Base-by-base conservation (phyloP, 2,329 filamentous ascomycete genomes). In the Diaporthe velutina region DNA sequence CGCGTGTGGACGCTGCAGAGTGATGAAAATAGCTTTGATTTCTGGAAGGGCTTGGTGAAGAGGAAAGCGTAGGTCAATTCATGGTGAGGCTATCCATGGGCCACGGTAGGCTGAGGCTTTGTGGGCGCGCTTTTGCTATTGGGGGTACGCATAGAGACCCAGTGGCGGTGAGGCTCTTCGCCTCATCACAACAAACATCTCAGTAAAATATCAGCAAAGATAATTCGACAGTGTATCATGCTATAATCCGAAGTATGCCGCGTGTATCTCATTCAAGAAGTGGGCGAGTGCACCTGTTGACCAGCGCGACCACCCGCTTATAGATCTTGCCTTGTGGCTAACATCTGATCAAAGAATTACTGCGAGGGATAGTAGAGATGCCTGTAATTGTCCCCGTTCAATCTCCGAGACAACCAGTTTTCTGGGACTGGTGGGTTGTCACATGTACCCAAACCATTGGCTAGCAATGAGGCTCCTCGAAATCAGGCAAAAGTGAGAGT, bases 21-120 rank as follows among this genome's bases (percentile, higher is more conserved):
- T 83, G 97, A 99, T 83, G 95, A 96, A 82, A 99, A 99, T 81
- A 98, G 96, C 83, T 99, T 99, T 86, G 97, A 99, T 84, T 99
- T 98, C 83, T 98, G 98, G 85, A 94, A 91, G 81, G 97, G 97
- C 0, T 81, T 99, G 79, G 86, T 99, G 28, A 95, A 91, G 86
- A 90, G 93, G 80, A 98, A 98, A 87, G 83, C 92, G 2, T 95
- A 54, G 48, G 33, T 22, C 33, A 2, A 19, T 10, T 17, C 6
- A 17, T 60, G 35, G 12, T 4, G 35, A 60, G 25, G 28, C 54
- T 22, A 55, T 5, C 25, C 13, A 17, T 22, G 9, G 17, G 15
- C n/a, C n/a, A n/a, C n/a, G n/a, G n/a, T n/a, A n/a, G 54, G 6
- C 5, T 30, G 52, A 55, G 30, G 35, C n/a, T 33, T 7, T 35